These are phyloP conservation scores for Kluyveromyces sp. DNA, from an alignment of 1,139 yeast species.

Conservation along the genomic window DNA sequence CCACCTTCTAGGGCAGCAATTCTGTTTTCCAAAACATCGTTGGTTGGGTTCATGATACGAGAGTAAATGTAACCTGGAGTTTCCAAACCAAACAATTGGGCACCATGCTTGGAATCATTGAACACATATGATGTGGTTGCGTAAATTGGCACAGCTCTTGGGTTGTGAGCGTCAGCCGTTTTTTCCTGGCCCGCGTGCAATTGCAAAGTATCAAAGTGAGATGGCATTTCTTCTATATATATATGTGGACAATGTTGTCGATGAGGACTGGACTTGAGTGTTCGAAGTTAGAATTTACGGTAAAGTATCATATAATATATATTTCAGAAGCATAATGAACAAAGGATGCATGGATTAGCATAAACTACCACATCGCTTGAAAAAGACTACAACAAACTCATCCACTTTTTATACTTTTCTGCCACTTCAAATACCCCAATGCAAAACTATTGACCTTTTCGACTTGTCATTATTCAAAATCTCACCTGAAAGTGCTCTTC, in stretches of 20 bases:
- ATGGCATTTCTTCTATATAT: conserved; percentile 31
- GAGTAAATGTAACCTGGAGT: conserved; percentile 81
- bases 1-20: conserved; percentile 92
- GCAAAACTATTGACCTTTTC: no score
- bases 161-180: conserved; percentile 45
- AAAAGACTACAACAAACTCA: no score
- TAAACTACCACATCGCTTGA: no score
- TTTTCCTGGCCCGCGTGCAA: conserved; percentile 87
- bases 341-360: no score
- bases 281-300: background rate
- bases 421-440: no score
- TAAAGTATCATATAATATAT: no score
- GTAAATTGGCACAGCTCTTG: conserved; percentile 91
- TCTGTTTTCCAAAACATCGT: conserved; percentile 82
- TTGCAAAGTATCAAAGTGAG: conserved; percentile 84
- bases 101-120: conserved; percentile 83
- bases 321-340: no score
- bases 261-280: background rate
- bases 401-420: no score
- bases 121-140: conserved; percentile 83
- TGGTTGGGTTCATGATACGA: conserved; percentile 89
- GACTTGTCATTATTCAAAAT: no score
- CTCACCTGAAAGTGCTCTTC: no score
- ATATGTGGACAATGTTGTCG: background rate
- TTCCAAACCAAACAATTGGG: conserved; percentile 78